phyloP scores from a whole-genome alignment of 2,329 filamentous ascomycete species.

The Coniosporium tulheliwenetii region DNA sequence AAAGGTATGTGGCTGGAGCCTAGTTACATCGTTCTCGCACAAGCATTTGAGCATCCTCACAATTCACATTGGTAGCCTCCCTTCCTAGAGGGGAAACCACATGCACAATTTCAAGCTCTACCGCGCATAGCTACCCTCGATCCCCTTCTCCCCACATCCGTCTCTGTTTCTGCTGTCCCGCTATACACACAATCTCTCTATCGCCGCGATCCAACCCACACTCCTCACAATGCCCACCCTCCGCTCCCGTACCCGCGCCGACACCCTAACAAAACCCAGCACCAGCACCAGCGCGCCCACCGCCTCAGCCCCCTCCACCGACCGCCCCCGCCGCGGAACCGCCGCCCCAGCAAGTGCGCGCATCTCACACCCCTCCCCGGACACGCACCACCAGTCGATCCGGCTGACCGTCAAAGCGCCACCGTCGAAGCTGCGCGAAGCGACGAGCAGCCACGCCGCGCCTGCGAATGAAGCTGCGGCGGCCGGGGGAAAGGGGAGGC shows the following conservation, averaged over 20 bases:
- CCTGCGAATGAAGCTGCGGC: constrained; percentile 1
- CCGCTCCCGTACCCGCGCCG: constrained; percentile 7
- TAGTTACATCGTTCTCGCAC: too few species aligned
- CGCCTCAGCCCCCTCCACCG: constrained; percentile 11
- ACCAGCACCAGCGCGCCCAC: constrained; percentile 12
- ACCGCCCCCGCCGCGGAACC: constrained; percentile 20
- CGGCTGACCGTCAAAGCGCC: constrained; percentile 34
- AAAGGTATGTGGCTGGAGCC: not conserved
- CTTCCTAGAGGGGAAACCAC: too few species aligned
- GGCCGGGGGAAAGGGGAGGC: constrained; percentile 2
- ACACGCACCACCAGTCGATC: constrained; percentile 27
- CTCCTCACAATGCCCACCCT: constrained; percentile 8
- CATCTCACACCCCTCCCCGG: constrained; percentile 15
- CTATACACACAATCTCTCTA: constrained; percentile 12
- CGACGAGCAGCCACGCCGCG: constrained; percentile 20
- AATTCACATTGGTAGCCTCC: too few species aligned
- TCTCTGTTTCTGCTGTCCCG: not conserved
- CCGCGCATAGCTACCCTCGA: too few species aligned
- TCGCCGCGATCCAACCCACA: not conserved
- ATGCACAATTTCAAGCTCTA: too few species aligned
- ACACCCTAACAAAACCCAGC: constrained; percentile 9
- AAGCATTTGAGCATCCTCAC: too few species aligned
- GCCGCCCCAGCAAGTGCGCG: constrained; percentile 16
- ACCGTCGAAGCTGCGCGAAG: constrained; percentile 31
- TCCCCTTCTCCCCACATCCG: not conserved